Percentiles rank a stretch among this genome's conserved stretches.
phyloP scores from a whole-genome alignment of 2,329 filamentous ascomycete species.

The Pseudogymnoascus sp. region DNA sequence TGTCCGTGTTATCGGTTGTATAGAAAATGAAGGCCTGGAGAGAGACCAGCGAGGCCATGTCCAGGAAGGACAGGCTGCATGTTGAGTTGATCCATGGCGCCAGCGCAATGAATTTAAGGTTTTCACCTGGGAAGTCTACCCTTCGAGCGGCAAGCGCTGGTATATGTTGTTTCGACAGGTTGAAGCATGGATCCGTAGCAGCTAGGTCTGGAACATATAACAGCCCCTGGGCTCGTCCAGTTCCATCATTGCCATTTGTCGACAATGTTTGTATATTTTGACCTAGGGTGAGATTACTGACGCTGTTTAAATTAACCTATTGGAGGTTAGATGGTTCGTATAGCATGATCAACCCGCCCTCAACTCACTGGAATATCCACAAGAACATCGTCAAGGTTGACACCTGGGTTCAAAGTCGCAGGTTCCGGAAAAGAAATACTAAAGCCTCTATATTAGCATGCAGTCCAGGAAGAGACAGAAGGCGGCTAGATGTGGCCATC shows the following conservation, averaged over 20 bases:
- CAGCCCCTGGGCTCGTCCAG: conserved; percentile 65
- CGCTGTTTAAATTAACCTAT: neutral
- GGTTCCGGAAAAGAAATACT: neutral
- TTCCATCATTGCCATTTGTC: conserved; percentile 53
- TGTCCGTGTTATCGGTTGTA: conserved; percentile 47
- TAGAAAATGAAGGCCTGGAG: conserved; percentile 61
- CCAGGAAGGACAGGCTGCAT: conserved; percentile 70
- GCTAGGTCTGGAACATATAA: conserved; percentile 75
- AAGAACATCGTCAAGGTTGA: neutral
- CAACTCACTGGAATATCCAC: neutral
- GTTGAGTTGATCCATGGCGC: conserved; percentile 75
- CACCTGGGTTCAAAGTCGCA: neutral
- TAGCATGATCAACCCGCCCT: neutral
- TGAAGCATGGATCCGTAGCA: conserved; percentile 52
- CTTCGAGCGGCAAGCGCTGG: conserved; percentile 69
- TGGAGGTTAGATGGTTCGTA: neutral
- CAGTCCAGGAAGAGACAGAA: neutral
- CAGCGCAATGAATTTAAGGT: conserved; percentile 71
- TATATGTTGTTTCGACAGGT: conserved; percentile 57
- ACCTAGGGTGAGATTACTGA: neutral
- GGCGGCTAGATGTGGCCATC: neutral
- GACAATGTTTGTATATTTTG: conserved; percentile 64
- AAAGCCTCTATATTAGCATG: neutral
- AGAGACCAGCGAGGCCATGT: conserved; percentile 50
- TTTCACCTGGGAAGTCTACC: conserved; percentile 54